phyloP scores from a whole-genome alignment of 2,329 filamentous ascomycete species.

The Leptographium procerum region DNA sequence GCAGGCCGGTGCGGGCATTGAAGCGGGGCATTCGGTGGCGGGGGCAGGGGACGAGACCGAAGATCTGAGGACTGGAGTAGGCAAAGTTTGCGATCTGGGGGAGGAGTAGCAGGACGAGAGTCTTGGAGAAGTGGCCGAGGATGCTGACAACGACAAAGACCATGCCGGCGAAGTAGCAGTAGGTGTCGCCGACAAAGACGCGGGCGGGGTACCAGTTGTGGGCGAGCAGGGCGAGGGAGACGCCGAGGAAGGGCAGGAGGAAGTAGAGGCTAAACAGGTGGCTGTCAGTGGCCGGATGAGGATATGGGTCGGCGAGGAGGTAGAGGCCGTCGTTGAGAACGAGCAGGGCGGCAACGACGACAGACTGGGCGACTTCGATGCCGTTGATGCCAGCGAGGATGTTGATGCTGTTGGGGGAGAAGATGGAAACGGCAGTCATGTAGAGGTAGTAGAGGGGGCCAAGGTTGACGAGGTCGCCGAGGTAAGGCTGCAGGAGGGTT shows the following conservation, averaged over 20 bases:
- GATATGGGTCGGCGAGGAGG: slow-evolving; percentile 51
- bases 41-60: slow-evolving; percentile 81
- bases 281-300: slow-evolving; percentile 88
- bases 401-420: slow-evolving; percentile 98
- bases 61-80: slow-evolving; percentile 87
- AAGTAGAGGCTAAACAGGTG: slow-evolving; percentile 95
- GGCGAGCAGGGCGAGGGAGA: slow-evolving; percentile 71
- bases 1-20: slow-evolving; percentile 70
- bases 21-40: slow-evolving; percentile 84
- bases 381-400: slow-evolving; percentile 99
- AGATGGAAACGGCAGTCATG: slow-evolving; percentile 94
- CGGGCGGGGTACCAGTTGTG: slow-evolving; percentile 96
- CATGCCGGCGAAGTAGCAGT: slow-evolving; percentile 99
- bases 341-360: slow-evolving; percentile 78
- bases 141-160: slow-evolving; percentile 96
- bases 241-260: slow-evolving; percentile 85
- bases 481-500: slow-evolving; percentile 68
- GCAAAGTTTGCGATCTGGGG: slow-evolving; percentile 96
- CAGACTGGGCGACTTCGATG: slow-evolving; percentile 88
- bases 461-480: slow-evolving; percentile 74
- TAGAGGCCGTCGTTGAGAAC: slow-evolving; percentile 83
- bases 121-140: slow-evolving; percentile 96
- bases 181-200: slow-evolving; percentile 96
- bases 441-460: slow-evolving; percentile 83
- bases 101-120: slow-evolving; percentile 76